A percentile compares a stretch with the other conserved stretches of the same genome.
phyloP scores from a whole-genome alignment of 352 stramenopile genomes.

The Phytophthora constricta region DNA sequence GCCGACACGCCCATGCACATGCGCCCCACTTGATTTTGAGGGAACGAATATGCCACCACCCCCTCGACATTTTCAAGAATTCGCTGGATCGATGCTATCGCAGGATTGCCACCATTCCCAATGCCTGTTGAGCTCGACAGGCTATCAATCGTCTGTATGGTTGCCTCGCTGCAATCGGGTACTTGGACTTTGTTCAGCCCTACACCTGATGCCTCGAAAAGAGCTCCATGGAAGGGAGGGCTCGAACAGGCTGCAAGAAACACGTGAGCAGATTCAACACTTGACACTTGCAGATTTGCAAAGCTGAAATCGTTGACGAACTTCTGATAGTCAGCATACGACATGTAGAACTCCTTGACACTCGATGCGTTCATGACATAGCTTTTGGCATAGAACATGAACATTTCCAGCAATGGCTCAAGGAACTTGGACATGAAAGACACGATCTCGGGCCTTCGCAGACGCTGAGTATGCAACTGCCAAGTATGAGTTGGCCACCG shows the following conservation, averaged over 20 bases:
- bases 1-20: conserved; percentile 76
- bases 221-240: conserved; percentile 48
- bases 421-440: conserved; percentile 73
- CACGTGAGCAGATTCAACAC: conserved; percentile 70
- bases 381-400: conserved; percentile 79
- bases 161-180: conserved; percentile 12
- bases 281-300: conserved; percentile 72
- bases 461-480: conserved; percentile 51
- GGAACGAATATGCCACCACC: conserved; percentile 52
- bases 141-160: conserved; percentile 10
- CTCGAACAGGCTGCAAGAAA: conserved; percentile 75
- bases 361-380: conserved; percentile 48
- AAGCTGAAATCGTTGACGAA: conserved; percentile 83
- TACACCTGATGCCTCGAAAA: conserved; percentile 18
- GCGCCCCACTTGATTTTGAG: conserved; percentile 56
- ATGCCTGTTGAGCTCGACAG: conserved; percentile 12
- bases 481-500: conserved; percentile 64
- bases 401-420: conserved; percentile 72
- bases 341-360: conserved; percentile 75
- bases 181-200: conserved; percentile 6
- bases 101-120: conserved; percentile 5
- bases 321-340: conserved; percentile 69
- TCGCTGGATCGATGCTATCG: conserved; percentile 45
- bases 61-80: conserved; percentile 56
- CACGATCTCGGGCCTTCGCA: conserved; percentile 60